Base-by-base conservation (phyloP, 1,139 yeast genomes). In the Suhomyces taliae region DNA sequence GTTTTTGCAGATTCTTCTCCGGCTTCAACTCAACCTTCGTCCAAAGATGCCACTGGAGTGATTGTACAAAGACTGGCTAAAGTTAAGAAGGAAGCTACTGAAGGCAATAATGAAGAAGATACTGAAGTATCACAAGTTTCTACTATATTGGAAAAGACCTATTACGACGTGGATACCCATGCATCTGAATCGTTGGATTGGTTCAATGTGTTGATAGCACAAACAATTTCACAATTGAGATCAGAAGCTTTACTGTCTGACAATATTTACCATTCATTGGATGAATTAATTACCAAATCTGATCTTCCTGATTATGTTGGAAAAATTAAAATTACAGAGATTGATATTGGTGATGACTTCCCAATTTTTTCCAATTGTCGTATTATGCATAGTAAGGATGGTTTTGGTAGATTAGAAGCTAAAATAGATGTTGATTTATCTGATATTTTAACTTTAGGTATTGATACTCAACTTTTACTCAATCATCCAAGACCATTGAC, bases 331-430 rank as follows among this genome's bases (percentile, higher is more conserved):
- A 82, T 95, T 43, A 88, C 95, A 1, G 98, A 91, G 58, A 81
- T 93, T 31, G 95, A 91, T 60, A 85, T 93, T 49, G 99, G 99
- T 35, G 90, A 90, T 61, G 97, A 91, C 64, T 95, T 85, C 61
- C 99, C 99, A 1, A 89, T 93, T 42, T 88, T 93, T 62, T 87
- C 96, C 50, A 93, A 95, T 63, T 93, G 99, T 67, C 79, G 96
- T 42, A 88, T 95, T 27, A 78, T 77, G 51, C 85, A 85, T 53
- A 78, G 70, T 48, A 60, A 62, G n/a, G 75, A 81, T 43, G 69
- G 67, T 12, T 55, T 67, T 1, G 83, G 83, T 11, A 74, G 88
- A 48, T 64, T 87, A 40, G 97, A 93, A 62, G 97, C 97, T 0
- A 90, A 87, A 53, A 91, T 95, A 42, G 98, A 93, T 64, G 95